Conservation (phyloP, 805 yeast species). For the Ogataea pilisensis region DNA sequence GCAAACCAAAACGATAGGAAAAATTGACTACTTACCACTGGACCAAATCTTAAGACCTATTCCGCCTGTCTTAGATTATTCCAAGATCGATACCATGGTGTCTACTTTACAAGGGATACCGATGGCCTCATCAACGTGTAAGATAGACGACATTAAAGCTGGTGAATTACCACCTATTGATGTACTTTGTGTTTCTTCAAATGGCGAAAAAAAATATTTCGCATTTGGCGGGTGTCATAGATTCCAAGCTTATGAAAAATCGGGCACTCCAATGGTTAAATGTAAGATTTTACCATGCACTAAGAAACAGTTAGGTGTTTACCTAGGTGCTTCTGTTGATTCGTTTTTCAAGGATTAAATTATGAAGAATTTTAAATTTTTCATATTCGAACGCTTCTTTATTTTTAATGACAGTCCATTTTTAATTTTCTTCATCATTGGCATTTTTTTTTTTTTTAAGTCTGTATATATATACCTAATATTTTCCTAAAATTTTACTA, state of each 20-base stretch:
- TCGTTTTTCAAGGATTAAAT: slow-evolving; percentile 35
- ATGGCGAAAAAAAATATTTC: slow-evolving; percentile 60
- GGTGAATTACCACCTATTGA: slow-evolving; percentile 84
- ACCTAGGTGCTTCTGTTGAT: slow-evolving; percentile 68
- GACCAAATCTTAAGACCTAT: slow-evolving; percentile 72
- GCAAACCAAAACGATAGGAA: slow-evolving; percentile 54
- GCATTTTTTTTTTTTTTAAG: background rate
- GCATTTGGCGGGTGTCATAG: slow-evolving; percentile 93
- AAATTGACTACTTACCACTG: slow-evolving; percentile 59
- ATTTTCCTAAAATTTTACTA: background rate
- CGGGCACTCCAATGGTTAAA: slow-evolving; percentile 49
- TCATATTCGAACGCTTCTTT: background rate
- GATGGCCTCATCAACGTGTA: slow-evolving; percentile 56
- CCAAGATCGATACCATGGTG: slow-evolving; percentile 76
- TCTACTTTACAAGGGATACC: slow-evolving; percentile 65
- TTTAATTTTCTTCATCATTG: background rate
- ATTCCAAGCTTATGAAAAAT: slow-evolving; percentile 76
- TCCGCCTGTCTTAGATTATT: slow-evolving; percentile 73
- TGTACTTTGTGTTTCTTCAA: slow-evolving; percentile 61
- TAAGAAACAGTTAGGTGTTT: slow-evolving; percentile 57
- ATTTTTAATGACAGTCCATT: background rate
- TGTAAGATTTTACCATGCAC: slow-evolving; percentile 77
- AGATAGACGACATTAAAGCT: slow-evolving; percentile 41
- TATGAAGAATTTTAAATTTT: background rate
- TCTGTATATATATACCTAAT: background rate